A percentile compares a stretch with the other conserved stretches of the same genome.
phyloP scores from a whole-genome alignment of 331 rosid species.

The Rosa hybrid region DNA sequence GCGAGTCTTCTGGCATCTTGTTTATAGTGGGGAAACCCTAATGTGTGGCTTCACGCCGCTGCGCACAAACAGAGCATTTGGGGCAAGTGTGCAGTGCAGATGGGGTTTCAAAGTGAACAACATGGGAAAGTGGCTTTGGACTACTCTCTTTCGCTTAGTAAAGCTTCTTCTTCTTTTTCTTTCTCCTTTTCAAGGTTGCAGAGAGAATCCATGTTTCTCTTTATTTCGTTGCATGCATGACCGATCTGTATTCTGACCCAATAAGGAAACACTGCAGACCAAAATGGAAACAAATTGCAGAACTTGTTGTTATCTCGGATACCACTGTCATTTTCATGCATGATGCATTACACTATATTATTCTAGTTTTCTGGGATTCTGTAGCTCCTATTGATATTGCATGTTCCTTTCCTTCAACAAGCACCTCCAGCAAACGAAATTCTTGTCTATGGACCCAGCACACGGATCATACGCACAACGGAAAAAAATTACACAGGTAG shows the following conservation, averaged over 20 bases:
- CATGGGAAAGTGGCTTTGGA: constrained; percentile 10
- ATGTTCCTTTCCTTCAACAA: neutral
- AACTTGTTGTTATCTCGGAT: neutral
- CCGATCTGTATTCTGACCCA: too few species aligned
- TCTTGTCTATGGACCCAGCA: neutral
- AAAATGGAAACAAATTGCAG: constrained; percentile 8
- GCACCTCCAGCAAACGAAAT: neutral
- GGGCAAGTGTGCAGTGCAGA: neutral
- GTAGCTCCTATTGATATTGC: neutral
- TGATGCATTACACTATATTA: neutral
- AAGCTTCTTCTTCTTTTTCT: constrained; percentile 5
- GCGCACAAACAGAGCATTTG: neutral
- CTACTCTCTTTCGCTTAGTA: neutral
- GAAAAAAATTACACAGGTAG: neutral
- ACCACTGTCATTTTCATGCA: constrained; percentile 6
- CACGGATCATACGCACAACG: neutral
- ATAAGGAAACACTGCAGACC: neutral
- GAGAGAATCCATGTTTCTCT: neutral
- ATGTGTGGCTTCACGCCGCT: neutral
- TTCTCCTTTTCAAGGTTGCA: neutral
- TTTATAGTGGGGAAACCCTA: neutral
- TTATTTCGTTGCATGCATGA: neutral
- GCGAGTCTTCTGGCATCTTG: neutral
- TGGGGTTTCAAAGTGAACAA: constrained; percentile 6
- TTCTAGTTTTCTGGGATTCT: neutral